Percentiles rank a stretch among this genome's conserved stretches.
phyloP scores from a whole-genome alignment of 345 rosid species.

The Cardamine occulta region DNA sequence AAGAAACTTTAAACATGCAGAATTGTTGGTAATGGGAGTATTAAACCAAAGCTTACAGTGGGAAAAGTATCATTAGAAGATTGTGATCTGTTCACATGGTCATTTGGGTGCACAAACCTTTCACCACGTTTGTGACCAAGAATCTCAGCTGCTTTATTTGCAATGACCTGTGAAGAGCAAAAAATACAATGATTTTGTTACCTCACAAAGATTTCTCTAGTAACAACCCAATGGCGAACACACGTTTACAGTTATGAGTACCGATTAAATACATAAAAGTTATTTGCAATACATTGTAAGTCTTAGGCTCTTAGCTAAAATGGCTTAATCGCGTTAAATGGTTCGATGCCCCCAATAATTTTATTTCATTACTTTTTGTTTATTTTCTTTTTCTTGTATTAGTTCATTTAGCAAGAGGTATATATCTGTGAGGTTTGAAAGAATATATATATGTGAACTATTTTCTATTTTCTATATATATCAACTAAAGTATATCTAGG shows the following conservation, averaged over 20 bases:
- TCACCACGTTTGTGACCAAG: conserved; percentile 87
- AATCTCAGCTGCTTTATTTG: conserved; percentile 95
- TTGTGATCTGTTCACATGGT: conserved; percentile 92
- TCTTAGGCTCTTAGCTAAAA: not conserved
- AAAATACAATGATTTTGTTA: not conserved
- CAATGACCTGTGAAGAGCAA: conserved; percentile 68
- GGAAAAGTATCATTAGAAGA: conserved; percentile 98
- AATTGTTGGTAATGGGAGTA: conserved; percentile 1
- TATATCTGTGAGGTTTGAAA: too few species aligned
- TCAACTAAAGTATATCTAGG: too few species aligned
- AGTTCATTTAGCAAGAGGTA: too few species aligned
- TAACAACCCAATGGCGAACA: not conserved
- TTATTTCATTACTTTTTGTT: too few species aligned
- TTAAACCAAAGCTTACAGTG: conserved; percentile 58
- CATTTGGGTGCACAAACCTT: conserved; percentile 90
- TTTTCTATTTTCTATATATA: too few species aligned
- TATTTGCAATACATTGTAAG: not conserved
- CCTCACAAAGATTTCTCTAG: not conserved
- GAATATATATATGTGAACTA: too few species aligned
- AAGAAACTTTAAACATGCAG: not conserved
- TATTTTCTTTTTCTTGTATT: too few species aligned
- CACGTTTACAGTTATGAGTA: not conserved
- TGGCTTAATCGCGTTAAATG: not conserved
- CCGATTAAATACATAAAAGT: not conserved
- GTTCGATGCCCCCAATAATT: too few species aligned